Conservation (phyloP, 192 early-diverging fungal species). For the Lobosporangium transversale region DNA sequence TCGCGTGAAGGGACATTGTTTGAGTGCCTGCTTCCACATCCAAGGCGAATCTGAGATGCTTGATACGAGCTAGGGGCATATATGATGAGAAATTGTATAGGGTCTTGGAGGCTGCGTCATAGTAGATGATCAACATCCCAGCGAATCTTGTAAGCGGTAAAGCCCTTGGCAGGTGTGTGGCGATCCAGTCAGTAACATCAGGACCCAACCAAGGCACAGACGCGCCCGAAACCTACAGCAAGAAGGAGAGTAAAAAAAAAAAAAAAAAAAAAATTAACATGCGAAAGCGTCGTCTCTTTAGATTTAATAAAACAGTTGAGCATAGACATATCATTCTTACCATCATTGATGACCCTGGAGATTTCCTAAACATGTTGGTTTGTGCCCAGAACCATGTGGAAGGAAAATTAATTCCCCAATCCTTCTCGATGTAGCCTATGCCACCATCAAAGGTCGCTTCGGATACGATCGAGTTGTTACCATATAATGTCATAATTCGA, state of each 20-base stretch:
- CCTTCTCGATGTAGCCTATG: slow-evolving; percentile 60
- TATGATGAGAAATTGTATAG: slow-evolving; percentile 56
- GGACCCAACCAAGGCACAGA: slow-evolving; percentile 31
- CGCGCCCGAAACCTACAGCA: slow-evolving; percentile 20
- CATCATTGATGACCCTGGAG: slow-evolving; percentile 44
- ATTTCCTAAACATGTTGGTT: slow-evolving; percentile 50
- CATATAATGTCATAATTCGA: slow-evolving; percentile 15
- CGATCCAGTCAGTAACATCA: slow-evolving; percentile 26
- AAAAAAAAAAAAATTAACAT: not conserved
- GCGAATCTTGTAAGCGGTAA: slow-evolving; percentile 15
- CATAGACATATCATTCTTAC: slow-evolving; percentile 19
- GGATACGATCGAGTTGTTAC: slow-evolving; percentile 9
- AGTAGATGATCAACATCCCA: slow-evolving; percentile 46
- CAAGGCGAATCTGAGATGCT: slow-evolving; percentile 24
- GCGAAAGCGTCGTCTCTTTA: too few relatives aligned
- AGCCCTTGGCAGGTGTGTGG: slow-evolving; percentile 3
- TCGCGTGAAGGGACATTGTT: slow-evolving; percentile 21
- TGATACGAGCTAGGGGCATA: slow-evolving; percentile 11
- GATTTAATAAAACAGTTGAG: too few relatives aligned
- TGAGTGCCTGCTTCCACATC: slow-evolving; percentile 14
- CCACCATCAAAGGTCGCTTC: slow-evolving; percentile 38
- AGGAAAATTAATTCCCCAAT: slow-evolving; percentile 63
- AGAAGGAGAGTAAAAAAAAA: not conserved
- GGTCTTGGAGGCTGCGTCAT: slow-evolving; percentile 49
- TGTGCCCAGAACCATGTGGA: slow-evolving; percentile 64